phyloP scores from a whole-genome alignment of 2,329 filamentous ascomycete species.

The Harringtonia lauricola region DNA sequence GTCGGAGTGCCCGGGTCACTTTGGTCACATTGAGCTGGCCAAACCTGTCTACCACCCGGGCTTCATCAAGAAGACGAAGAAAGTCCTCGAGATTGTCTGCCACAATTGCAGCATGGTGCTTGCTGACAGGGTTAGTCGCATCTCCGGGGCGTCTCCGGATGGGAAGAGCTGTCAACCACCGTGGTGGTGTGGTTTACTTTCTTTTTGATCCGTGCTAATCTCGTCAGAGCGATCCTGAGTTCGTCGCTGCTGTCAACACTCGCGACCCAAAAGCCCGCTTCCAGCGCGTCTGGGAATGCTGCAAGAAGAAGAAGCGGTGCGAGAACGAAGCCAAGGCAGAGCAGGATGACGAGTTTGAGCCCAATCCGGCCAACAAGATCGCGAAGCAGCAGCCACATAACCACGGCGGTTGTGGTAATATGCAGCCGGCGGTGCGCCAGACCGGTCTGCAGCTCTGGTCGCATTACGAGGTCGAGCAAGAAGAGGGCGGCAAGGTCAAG shows the following conservation, averaged over 20 bases:
- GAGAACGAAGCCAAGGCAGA: slow-evolving; percentile 58
- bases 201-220: slow-evolving; percentile 14
- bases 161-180: neutral
- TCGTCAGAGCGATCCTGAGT: slow-evolving; percentile 67
- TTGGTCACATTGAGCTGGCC: slow-evolving; percentile 95
- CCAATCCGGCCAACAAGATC: slow-evolving; percentile 35
- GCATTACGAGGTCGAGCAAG: slow-evolving; percentile 63
- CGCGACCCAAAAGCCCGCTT: slow-evolving; percentile 94
- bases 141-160: slow-evolving; percentile 22
- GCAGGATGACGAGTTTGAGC: slow-evolving; percentile 56
- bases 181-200: slow-evolving; percentile 36
- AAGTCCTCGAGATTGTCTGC: slow-evolving; percentile 96
- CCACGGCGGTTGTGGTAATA: slow-evolving; percentile 90
- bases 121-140: slow-evolving; percentile 91
- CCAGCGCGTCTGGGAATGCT: slow-evolving; percentile 81
- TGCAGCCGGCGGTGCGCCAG: slow-evolving; percentile 78
- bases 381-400: slow-evolving; percentile 38
- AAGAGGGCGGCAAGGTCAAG: slow-evolving; percentile 62
- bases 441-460: slow-evolving; percentile 74
- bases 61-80: slow-evolving; percentile 99
- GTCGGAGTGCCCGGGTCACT: slow-evolving; percentile 93
- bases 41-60: slow-evolving; percentile 91
- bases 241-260: slow-evolving; percentile 67
- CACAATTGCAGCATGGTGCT: slow-evolving; percentile 98
- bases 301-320: slow-evolving; percentile 79